These are phyloP conservation scores for Polygonum maritimum DNA, from an alignment of 148 eudicot genomes.

Conservation along the genomic window DNA sequence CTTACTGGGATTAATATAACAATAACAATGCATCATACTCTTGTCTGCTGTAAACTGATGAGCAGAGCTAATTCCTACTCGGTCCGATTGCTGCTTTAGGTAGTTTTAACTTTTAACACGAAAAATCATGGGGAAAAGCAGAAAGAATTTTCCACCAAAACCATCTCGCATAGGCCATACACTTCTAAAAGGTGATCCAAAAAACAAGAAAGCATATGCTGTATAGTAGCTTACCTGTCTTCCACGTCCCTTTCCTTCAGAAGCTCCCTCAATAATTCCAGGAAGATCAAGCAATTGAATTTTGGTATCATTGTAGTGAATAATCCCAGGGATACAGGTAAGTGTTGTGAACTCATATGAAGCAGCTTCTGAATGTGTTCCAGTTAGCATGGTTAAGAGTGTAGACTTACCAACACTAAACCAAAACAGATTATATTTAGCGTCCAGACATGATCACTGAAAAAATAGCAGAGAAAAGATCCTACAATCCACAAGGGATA, in stretches of 20 bases:
- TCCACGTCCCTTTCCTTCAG: constrained; percentile 99
- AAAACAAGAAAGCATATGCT: not conserved
- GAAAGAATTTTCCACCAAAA: not conserved
- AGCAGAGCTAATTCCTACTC: not conserved
- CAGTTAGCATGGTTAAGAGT: constrained; percentile 84
- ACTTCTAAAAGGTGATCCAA: not conserved
- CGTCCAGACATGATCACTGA: not conserved
- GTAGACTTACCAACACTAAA: constrained; percentile 98
- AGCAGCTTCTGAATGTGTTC: constrained; percentile 98
- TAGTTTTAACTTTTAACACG: not conserved
- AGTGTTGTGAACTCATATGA: constrained; percentile 98
- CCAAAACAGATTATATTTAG: constrained; percentile 10
- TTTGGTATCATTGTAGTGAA: constrained; percentile 92
- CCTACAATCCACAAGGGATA: not conserved
- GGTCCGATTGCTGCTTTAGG: not conserved
- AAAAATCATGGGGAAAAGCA: not conserved
- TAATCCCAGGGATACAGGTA: constrained; percentile 96
- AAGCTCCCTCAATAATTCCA: constrained; percentile 99
- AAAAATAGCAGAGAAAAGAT: not conserved
- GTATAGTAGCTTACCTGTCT: constrained; percentile 56
- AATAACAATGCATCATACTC: not conserved
- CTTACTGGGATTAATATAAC: not conserved
- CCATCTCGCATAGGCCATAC: not conserved
- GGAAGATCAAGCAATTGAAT: constrained; percentile 99
- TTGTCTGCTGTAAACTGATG: not conserved